A percentile compares a stretch with the other conserved stretches of the same genome.
These are phyloP conservation scores for Corymbia maculata DNA, from an alignment of 345 rosid species.

Conservation along the genomic window DNA sequence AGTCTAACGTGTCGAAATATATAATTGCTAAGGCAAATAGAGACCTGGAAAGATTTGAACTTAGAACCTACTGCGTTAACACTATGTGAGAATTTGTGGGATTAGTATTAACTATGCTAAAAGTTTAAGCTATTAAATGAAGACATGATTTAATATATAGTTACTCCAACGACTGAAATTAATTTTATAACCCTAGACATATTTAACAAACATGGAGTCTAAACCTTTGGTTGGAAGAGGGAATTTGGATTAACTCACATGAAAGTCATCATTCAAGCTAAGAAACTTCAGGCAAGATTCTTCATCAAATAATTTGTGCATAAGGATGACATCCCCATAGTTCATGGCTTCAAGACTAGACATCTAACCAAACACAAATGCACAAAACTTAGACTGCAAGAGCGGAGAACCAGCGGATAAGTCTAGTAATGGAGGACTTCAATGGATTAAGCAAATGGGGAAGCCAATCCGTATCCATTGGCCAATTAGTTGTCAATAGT, in stretches of 20 bases:
- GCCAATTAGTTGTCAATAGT: neutral
- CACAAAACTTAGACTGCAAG: neutral
- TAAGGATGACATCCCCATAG: neutral
- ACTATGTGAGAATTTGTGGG: neutral
- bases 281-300: neutral
- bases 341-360: neutral
- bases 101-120: rapidly evolving
- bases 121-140: neutral
- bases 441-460: too few species aligned
- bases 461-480: too few species aligned
- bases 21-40: neutral
- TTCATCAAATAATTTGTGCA: neutral
- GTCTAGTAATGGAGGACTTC: too few species aligned
- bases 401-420: too few species aligned
- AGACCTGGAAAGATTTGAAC: neutral
- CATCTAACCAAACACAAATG: neutral
- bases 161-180: neutral
- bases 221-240: neutral
- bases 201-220: neutral
- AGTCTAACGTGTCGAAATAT: too few species aligned
- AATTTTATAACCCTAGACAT: neutral
- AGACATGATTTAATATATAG: rapidly evolving
- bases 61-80: neutral
- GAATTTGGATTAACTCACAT: neutral
- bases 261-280: neutral